These are phyloP conservation scores for Marvania coccoides DNA, from an alignment of 139 green algal species.

Conservation along the genomic window DNA sequence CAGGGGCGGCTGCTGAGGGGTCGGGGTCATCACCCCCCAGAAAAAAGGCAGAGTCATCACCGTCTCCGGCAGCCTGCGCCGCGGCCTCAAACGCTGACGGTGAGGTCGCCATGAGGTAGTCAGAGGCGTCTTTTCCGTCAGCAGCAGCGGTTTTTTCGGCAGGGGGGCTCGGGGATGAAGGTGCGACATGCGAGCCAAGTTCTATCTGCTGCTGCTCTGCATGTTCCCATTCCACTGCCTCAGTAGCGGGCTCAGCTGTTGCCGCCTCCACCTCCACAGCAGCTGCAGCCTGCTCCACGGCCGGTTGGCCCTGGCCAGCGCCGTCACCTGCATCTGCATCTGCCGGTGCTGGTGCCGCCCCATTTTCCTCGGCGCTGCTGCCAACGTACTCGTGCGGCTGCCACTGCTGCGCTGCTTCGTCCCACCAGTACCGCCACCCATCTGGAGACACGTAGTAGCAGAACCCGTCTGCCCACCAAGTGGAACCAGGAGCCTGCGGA, in stretches of 20 bases:
- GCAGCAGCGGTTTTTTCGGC: too few species aligned
- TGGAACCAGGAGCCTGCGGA: neutral
- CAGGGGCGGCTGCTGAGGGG: too few species aligned
- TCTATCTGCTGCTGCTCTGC: neutral
- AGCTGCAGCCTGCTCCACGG: neutral
- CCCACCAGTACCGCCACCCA: conserved; percentile 21
- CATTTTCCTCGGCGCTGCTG: neutral
- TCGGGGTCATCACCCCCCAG: too few species aligned
- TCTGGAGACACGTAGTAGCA: conserved; percentile 13
- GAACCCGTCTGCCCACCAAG: conserved; percentile 8
- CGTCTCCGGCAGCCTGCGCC: too few species aligned
- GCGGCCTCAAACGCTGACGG: too few species aligned
- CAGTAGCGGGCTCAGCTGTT: neutral
- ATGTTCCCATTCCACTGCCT: neutral
- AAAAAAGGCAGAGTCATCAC: too few species aligned
- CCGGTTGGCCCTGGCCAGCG: neutral
- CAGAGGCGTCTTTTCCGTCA: too few species aligned
- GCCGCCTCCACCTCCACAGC: neutral
- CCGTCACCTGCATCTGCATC: neutral
- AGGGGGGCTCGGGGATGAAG: too few species aligned
- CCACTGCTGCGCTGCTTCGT: conserved; percentile 4
- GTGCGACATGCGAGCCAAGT: neutral
- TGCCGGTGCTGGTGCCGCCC: neutral
- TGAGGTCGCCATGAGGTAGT: too few species aligned
- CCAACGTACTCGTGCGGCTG: neutral